Conservation (phyloP, 257 asterid species). For the Henckelia pumila region DNA sequence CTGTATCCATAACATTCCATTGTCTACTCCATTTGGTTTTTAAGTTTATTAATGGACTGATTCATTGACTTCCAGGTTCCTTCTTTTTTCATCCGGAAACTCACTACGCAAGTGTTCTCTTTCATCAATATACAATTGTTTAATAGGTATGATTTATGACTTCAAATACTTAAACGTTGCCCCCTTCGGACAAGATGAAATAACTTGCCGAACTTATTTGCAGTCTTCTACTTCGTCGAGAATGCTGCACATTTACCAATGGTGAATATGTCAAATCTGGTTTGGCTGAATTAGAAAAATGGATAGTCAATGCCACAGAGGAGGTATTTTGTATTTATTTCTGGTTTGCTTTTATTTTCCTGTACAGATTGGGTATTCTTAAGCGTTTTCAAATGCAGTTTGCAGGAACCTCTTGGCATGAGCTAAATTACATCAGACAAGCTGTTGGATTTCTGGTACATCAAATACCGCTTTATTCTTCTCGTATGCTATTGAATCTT, state of each 20-base stretch:
- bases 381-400: slow-evolving; percentile 51
- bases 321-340: slow-evolving; percentile 53
- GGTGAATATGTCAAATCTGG: slow-evolving; percentile 99
- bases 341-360: slow-evolving; percentile 15
- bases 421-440: slow-evolving; percentile 91
- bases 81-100: slow-evolving; percentile 95
- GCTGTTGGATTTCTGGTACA: slow-evolving; percentile 98
- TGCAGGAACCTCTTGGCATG: slow-evolving; percentile 99
- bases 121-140: slow-evolving; percentile 92
- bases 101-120: slow-evolving; percentile 89
- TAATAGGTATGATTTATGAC: slow-evolving; percentile 59
- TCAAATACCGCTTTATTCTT: slow-evolving; percentile 13
- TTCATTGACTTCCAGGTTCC: slow-evolving; percentile 65
- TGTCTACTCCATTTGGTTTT: slow-evolving; percentile 4
- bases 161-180: neutral
- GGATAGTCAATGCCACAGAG: slow-evolving; percentile 86
- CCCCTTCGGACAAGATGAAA: neutral
- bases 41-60: slow-evolving; percentile 14
- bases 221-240: slow-evolving; percentile 96
- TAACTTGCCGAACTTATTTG: slow-evolving; percentile 20
- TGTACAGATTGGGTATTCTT: slow-evolving; percentile 24
- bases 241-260: slow-evolving; percentile 94
- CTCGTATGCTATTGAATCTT: slow-evolving; percentile 10
- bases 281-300: slow-evolving; percentile 91
- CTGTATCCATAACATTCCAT: neutral